Conservation (phyloP, 2,329 filamentous ascomycete genomes). For the Fusarium drepaniforme region DNA sequence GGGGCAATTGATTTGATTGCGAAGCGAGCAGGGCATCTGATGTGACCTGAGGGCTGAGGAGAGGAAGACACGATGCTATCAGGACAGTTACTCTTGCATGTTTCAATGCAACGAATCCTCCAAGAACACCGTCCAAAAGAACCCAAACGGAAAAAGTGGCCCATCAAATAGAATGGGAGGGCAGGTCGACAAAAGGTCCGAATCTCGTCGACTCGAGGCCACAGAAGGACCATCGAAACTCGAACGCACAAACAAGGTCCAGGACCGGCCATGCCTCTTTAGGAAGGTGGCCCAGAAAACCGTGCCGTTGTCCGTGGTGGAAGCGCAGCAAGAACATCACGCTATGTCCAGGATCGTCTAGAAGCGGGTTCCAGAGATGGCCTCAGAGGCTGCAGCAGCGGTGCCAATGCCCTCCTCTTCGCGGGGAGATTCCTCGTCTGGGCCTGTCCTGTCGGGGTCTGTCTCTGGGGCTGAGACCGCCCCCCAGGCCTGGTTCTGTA, state of each 20-base stretch:
- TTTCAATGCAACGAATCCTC: background rate
- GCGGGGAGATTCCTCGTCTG: conserved; percentile 33
- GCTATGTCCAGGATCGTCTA: conserved; percentile 31
- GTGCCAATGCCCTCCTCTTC: conserved; percentile 32
- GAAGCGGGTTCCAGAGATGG: conserved; percentile 15
- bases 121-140: conserved; percentile 3
- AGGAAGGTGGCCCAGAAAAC: conserved; percentile 30
- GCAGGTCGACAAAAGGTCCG: conserved; percentile 42
- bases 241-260: conserved; percentile 22
- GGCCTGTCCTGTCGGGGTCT: conserved; percentile 23
- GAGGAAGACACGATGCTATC: background rate
- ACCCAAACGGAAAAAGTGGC: conserved; percentile 12
- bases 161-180: conserved; percentile 4
- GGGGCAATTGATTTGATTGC: background rate
- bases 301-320: conserved; percentile 35
- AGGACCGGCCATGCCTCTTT: conserved; percentile 19
- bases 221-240: conserved; percentile 24
- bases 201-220: conserved; percentile 28
- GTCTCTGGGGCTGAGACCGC: conserved; percentile 33
- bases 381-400: background rate
- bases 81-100: background rate
- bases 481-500: conserved; percentile 28
- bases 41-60: conserved; percentile 8
- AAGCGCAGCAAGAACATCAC: background rate
- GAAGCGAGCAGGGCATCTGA: conserved; percentile 13